These are phyloP conservation scores for Phylloporus sp. DNA, from an alignment of 1,284 basidiomycete species.

Conservation along the genomic window DNA sequence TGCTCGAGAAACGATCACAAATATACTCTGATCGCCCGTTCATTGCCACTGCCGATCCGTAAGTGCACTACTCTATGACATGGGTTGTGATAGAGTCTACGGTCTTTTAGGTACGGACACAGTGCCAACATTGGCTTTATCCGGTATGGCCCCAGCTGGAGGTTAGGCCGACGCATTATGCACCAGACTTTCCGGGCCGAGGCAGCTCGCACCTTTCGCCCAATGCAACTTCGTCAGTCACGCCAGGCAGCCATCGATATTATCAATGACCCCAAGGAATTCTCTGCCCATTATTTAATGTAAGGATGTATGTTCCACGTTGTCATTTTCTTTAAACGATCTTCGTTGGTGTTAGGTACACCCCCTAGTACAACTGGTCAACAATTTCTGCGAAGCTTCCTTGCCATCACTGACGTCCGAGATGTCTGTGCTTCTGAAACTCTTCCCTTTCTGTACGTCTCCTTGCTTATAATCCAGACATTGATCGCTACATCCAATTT, in stretches of 20 bases:
- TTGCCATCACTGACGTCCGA: too few species aligned
- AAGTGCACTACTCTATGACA: background rate
- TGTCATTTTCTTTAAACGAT: too few species aligned
- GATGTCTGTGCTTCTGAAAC: too few species aligned
- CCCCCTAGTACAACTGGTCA: too few species aligned
- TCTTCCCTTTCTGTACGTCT: too few species aligned
- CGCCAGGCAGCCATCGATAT: background rate
- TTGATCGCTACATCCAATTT: too few species aligned
- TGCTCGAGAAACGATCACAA: slow-evolving; percentile 22
- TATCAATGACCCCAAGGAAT: background rate
- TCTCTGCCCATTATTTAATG: background rate
- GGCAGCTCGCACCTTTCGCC: slow-evolving; percentile 1
- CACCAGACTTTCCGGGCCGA: slow-evolving; percentile 10
- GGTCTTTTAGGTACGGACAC: slow-evolving; percentile 2
- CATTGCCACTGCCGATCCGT: slow-evolving; percentile 11
- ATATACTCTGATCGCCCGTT: slow-evolving; percentile 22
- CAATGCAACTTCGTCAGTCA: slow-evolving; percentile 16
- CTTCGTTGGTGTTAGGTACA: too few species aligned
- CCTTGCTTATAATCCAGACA: too few species aligned
- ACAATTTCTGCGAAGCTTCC: too few species aligned
- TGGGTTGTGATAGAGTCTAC: too few species aligned
- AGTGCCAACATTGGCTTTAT: background rate
- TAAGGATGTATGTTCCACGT: background rate
- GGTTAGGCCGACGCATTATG: slow-evolving; percentile 7
- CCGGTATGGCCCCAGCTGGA: slow-evolving; percentile 10